Evolutionary conservation across 345 rosid genomes (phyloP).

Genomic region (Salix arbutifolia): DNA sequence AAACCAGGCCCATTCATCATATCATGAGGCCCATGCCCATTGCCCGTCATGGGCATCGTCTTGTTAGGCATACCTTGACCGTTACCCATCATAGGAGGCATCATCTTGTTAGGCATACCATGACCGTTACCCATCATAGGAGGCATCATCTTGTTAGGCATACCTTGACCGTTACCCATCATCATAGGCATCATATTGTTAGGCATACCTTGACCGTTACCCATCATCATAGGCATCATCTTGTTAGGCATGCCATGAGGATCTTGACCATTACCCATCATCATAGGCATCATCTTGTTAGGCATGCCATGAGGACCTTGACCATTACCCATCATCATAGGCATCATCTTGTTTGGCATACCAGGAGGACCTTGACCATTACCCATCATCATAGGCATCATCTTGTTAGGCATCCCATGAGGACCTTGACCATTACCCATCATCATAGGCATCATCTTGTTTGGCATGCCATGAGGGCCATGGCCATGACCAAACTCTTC

Average conservation of each 20-base stretch:
- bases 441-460: conserved; percentile 14
- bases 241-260: not conserved
- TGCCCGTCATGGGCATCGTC: conserved; percentile 15
- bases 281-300: not conserved
- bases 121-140: conserved; percentile 36
- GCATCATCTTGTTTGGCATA: not conserved
- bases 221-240: conserved; percentile 10
- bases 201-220: conserved; percentile 19
- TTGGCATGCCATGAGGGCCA: not conserved
- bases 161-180: conserved; percentile 33
- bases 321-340: not conserved
- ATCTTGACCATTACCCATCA: not conserved
- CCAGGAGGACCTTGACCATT: not conserved
- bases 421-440: conserved; percentile 11
- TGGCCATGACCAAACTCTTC: conserved; percentile 43
- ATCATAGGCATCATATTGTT: conserved; percentile 2
- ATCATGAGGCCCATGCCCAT: conserved; percentile 18
- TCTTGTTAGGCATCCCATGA: not conserved
- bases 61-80: not conserved
- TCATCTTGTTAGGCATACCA: conserved; percentile 3
- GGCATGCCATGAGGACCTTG: not conserved
- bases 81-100: conserved; percentile 7
- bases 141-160: conserved; percentile 9
- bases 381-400: conserved; percentile 22
- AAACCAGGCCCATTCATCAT: conserved; percentile 16